Conservation (phyloP, 352 stramenopile species). For the Pythium sukuiense region DNA sequence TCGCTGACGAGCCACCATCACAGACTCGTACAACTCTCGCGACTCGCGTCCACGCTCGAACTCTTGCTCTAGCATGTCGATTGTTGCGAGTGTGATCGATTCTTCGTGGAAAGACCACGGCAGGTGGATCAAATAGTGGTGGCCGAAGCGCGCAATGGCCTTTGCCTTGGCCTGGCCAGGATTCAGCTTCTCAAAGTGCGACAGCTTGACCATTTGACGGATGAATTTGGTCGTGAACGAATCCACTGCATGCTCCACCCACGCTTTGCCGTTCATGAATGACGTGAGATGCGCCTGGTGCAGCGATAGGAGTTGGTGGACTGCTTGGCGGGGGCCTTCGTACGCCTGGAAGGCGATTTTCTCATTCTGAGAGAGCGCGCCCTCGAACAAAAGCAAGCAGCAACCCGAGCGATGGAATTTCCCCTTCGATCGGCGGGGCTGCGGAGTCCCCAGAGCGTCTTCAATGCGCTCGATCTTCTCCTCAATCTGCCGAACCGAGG, state of each 20-base stretch:
- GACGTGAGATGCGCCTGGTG: conserved; percentile 74
- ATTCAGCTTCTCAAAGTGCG: conserved; percentile 62
- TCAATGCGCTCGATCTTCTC: conserved; percentile 63
- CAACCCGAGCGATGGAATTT: conserved; percentile 65
- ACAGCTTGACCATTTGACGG: conserved; percentile 80
- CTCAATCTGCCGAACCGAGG: conserved; percentile 61
- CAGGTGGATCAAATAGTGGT: conserved; percentile 82
- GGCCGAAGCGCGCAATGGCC: conserved; percentile 71
- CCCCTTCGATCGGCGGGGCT: conserved; percentile 39
- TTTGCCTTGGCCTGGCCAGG: conserved; percentile 46
- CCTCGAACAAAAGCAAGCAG: conserved; percentile 72
- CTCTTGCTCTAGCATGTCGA: conserved; percentile 73
- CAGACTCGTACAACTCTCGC: conserved; percentile 71
- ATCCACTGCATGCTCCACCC: conserved; percentile 60
- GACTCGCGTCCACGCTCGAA: conserved; percentile 75
- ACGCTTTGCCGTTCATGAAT: conserved; percentile 70
- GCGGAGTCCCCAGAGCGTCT: conserved; percentile 58
- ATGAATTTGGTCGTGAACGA: conserved; percentile 72
- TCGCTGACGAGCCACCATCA: conserved; percentile 48
- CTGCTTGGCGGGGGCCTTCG: conserved; percentile 47
- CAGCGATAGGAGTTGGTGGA: conserved; percentile 52
- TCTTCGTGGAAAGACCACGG: conserved; percentile 79
- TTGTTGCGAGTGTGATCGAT: conserved; percentile 64
- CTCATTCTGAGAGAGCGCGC: conserved; percentile 58
- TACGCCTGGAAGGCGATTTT: conserved; percentile 74